Evolutionary conservation across 2,329 filamentous ascomycete genomes (phyloP).

Genomic region (Neoscytalidium dimidiatum): DNA sequence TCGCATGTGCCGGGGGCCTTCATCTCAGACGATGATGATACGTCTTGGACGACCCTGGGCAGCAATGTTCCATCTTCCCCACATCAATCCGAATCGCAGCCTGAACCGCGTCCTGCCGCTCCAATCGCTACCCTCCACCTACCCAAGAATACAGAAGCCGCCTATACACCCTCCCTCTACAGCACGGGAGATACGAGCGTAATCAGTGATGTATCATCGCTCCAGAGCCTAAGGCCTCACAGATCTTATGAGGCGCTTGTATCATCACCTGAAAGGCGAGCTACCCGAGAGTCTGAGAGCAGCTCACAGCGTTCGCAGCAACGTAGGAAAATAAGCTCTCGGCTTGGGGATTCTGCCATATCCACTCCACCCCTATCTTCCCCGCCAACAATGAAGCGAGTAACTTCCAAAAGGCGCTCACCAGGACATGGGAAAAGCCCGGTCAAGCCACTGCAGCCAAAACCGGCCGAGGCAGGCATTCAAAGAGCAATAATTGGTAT

Average conservation of each 20-base stretch:
- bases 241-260: constrained; percentile 4
- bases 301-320: not conserved
- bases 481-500: constrained; percentile 38
- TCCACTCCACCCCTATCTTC: not conserved
- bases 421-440: not conserved
- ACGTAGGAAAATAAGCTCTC: not conserved
- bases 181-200: not conserved
- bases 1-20: constrained; percentile 18
- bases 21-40: constrained; percentile 5
- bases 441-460: not conserved
- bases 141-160: not conserved
- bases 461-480: not conserved
- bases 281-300: not conserved
- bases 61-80: not conserved
- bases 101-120: not conserved
- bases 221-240: not conserved
- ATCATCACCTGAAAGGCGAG: not conserved
- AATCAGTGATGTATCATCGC: not conserved
- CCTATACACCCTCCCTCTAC: constrained; percentile 3
- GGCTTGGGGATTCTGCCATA: not conserved
- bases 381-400: not conserved
- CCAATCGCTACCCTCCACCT: not conserved
- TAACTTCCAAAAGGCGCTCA: not conserved
- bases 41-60: not conserved
- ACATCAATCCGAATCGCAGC: not conserved